Conservation (phyloP, 768 basidiomycete genomes). For the Mycena indigotica region DNA sequence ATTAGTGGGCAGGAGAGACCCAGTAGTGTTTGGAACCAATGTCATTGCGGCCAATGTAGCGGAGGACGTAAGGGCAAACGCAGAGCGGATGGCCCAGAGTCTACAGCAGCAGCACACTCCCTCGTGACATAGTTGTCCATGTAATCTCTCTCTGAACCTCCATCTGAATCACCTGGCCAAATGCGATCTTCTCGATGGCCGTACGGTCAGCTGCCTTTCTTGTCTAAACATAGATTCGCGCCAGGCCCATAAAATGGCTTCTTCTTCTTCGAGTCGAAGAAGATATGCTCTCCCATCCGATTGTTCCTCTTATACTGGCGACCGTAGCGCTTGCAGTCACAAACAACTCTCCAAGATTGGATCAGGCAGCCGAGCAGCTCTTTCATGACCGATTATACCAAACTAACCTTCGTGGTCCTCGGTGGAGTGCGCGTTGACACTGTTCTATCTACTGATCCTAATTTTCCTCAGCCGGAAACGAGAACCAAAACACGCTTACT, state of each 20-base stretch:
- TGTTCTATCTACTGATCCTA: not conserved
- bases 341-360: conserved; percentile 9
- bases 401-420: conserved; percentile 33
- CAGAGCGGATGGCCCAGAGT: not conserved
- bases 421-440: conserved; percentile 29
- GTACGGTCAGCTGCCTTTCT: no score
- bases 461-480: conserved; percentile 32
- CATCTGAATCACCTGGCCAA: no score
- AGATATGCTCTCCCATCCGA: no score
- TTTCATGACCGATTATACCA: conserved; percentile 33
- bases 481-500: conserved; percentile 34
- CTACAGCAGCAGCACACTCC: no score
- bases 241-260: no score
- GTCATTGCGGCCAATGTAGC: not conserved
- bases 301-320: no score
- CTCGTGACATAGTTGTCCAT: no score
- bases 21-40: not conserved
- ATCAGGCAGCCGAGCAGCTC: conserved; percentile 27
- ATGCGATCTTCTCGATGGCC: no score
- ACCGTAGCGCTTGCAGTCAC: no score
- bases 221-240: no score
- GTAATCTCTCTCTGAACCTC: no score
- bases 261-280: no score
- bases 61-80: not conserved
- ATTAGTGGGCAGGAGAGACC: not conserved